These are phyloP conservation scores for Candida corydali DNA, from an alignment of 805 yeast genomes.

Conservation along the genomic window DNA sequence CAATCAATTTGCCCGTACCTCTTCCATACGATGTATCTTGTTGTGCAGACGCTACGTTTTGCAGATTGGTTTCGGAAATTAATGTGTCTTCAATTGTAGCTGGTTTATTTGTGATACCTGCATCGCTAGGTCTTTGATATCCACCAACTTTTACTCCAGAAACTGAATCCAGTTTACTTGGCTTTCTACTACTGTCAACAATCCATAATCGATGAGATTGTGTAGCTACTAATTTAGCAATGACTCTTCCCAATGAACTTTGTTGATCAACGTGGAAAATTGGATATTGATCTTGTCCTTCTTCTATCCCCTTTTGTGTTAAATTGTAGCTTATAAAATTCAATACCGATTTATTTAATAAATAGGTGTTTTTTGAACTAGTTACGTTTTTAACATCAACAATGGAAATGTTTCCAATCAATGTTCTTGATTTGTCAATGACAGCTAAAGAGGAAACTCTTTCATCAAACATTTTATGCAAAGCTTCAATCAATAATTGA, in stretches of 20 bases:
- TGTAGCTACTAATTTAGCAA: slow-evolving; percentile 95
- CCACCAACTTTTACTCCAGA: background rate
- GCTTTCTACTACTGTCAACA: slow-evolving; percentile 41
- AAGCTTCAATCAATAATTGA: slow-evolving; percentile 80
- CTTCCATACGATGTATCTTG: slow-evolving; percentile 24
- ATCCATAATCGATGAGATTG: slow-evolving; percentile 88
- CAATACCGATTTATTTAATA: slow-evolving; percentile 76
- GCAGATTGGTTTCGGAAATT: slow-evolving; percentile 7
- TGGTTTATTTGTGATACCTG: background rate
- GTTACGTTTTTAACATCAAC: slow-evolving; percentile 91
- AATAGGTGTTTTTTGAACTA: slow-evolving; percentile 78
- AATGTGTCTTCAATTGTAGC: slow-evolving; percentile 15
- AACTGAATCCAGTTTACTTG: background rate
- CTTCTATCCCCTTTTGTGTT: slow-evolving; percentile 83
- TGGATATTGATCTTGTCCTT: slow-evolving; percentile 95
- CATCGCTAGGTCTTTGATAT: background rate
- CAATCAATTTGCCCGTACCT: slow-evolving; percentile 76
- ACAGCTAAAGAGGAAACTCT: slow-evolving; percentile 91
- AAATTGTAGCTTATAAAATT: slow-evolving; percentile 85
- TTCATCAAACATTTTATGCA: slow-evolving; percentile 76
- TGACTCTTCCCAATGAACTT: slow-evolving; percentile 78
- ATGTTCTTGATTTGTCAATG: slow-evolving; percentile 68
- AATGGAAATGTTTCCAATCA: slow-evolving; percentile 89
- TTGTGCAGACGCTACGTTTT: background rate
- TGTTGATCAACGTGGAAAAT: slow-evolving; percentile 85